Evolutionary conservation across 805 yeast species (phyloP).

Genomic region (Kluyveromyces starmeri): DNA sequence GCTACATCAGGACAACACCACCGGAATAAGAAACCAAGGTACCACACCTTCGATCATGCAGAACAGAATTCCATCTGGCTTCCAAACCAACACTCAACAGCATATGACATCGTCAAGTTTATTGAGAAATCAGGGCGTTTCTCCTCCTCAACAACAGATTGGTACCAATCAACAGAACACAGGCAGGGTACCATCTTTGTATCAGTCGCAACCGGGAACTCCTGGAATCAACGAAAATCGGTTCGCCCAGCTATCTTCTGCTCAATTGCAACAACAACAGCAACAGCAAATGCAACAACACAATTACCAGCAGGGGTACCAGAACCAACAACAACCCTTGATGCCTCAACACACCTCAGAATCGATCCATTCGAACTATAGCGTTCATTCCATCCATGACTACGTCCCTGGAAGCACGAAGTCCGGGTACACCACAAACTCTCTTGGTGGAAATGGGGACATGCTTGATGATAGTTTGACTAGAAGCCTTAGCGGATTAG

Average conservation of each 20-base stretch:
- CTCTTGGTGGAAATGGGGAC: conserved; percentile 7
- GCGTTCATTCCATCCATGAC: conserved; percentile 26
- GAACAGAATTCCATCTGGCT: conserved; percentile 29
- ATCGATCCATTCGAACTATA: conserved; percentile 27
- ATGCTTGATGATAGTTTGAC: conserved; percentile 25
- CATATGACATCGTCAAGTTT: conserved; percentile 12
- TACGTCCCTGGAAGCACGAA: conserved; percentile 7
- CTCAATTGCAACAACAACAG: conserved; percentile 3
- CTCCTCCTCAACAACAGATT: conserved; percentile 16
- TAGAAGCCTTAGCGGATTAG: conserved; percentile 28
- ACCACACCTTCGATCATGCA: conserved; percentile 20
- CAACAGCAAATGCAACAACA: conserved; percentile 7
- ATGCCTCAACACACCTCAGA: conserved; percentile 29
- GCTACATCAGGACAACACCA: conserved; percentile 21
- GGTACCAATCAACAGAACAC: conserved; percentile 12
- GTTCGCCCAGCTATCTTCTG: background rate
- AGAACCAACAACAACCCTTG: conserved; percentile 11
- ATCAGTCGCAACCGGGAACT: conserved; percentile 8
- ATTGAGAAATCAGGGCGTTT: conserved; percentile 23
- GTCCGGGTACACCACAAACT: background rate
- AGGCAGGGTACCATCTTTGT: conserved; percentile 9
- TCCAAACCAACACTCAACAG: conserved; percentile 18
- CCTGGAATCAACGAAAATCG: conserved; percentile 8
- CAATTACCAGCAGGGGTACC: conserved; percentile 7
- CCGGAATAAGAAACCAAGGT: conserved; percentile 24